Percentiles rank a stretch among this genome's conserved stretches.
These are phyloP conservation scores for Fibroporia radiculosa DNA, from an alignment of 768 basidiomycete genomes.

Conservation along the genomic window DNA sequence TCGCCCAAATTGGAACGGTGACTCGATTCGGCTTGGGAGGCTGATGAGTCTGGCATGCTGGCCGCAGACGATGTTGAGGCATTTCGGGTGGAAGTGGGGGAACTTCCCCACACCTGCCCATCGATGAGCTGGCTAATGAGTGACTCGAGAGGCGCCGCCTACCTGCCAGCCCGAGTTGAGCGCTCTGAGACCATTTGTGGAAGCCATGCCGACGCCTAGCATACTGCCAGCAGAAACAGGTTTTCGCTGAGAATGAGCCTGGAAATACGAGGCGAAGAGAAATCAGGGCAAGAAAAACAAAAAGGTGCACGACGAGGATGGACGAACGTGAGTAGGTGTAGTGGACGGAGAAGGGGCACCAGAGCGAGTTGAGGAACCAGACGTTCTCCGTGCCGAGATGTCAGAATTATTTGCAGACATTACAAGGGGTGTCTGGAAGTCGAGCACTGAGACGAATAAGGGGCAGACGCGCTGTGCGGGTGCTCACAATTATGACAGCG, in stretches of 20 bases:
- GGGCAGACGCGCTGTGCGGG: not conserved
- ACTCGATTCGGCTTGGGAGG: conserved; percentile 35
- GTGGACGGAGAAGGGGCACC: conserved; percentile 52
- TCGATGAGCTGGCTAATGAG: conserved; percentile 5
- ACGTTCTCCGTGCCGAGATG: conserved; percentile 49
- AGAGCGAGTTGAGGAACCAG: conserved; percentile 62
- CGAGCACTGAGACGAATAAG: not conserved
- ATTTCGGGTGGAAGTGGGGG: conserved; percentile 47
- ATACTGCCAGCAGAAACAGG: conserved; percentile 38
- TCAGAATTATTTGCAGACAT: conserved; percentile 27
- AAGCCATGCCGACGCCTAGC: conserved; percentile 44
- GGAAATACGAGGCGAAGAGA: not conserved
- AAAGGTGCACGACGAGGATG: not conserved
- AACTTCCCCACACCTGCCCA: conserved; percentile 51
- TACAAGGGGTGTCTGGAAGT: conserved; percentile 6
- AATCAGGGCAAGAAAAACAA: not conserved
- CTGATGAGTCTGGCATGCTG: conserved; percentile 41
- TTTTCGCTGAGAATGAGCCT: conserved; percentile 32
- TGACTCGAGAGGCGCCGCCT: conserved; percentile 18
- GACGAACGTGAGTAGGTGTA: conserved; percentile 50
- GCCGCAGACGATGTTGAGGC: conserved; percentile 54
- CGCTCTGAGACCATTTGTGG: conserved; percentile 40
- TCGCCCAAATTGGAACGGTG: conserved; percentile 43
- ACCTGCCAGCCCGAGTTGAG: conserved; percentile 67
- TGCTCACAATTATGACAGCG: not conserved